A percentile compares a stretch with the other conserved stretches of the same genome.
Conservation (phyloP, 805 yeast species). For the Ogataea nitratoaversa region DNA sequence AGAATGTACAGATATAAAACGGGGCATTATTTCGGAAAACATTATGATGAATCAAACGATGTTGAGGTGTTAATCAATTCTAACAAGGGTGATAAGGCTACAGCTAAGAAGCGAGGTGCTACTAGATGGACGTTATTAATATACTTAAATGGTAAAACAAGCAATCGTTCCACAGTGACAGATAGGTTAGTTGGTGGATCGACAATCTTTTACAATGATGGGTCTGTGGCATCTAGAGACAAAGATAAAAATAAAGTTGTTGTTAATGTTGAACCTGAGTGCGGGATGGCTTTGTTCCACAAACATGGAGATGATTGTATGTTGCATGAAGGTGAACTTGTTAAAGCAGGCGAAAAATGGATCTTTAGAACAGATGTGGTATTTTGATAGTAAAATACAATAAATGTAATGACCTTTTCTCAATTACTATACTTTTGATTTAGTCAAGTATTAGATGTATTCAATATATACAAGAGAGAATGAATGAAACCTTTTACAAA, state of each 20-base stretch:
- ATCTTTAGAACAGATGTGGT: slow-evolving; percentile 57
- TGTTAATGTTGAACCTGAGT: slow-evolving; percentile 39
- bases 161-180: too few species aligned
- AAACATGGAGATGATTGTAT: slow-evolving; percentile 66
- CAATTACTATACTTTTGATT: too few species aligned
- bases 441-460: background rate
- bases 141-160: slow-evolving; percentile 43
- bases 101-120: slow-evolving; percentile 31
- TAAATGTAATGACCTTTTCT: too few species aligned
- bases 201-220: slow-evolving; percentile 44
- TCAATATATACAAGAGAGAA: slow-evolving; percentile 8
- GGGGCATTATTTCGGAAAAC: slow-evolving; percentile 59
- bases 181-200: slow-evolving; percentile 57
- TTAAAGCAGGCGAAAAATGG: slow-evolving; percentile 54
- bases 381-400: too few species aligned
- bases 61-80: slow-evolving; percentile 21
- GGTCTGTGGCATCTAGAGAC: slow-evolving; percentile 7
- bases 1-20: slow-evolving; percentile 50
- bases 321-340: slow-evolving; percentile 53
- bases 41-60: slow-evolving; percentile 54
- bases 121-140: slow-evolving; percentile 60
- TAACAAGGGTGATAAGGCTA: too few species aligned
- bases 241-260: slow-evolving; percentile 18
- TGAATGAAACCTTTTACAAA: slow-evolving; percentile 2
- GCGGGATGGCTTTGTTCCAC: slow-evolving; percentile 57